phyloP scores from a whole-genome alignment of 805 yeast genomes.

The Wickerhamomyces hampshirensis region DNA sequence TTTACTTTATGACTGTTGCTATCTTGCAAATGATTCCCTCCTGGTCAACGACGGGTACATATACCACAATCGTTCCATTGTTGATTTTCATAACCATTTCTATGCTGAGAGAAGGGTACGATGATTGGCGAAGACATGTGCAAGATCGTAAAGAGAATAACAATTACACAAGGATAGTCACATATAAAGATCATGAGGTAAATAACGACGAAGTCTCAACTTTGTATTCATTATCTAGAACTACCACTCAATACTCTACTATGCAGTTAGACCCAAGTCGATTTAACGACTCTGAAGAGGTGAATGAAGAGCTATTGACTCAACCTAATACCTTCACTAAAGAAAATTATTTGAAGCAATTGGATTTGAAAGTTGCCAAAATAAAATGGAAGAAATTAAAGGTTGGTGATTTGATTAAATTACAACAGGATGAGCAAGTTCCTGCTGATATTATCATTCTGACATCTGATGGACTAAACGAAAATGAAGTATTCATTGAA shows the following conservation, averaged over 20 bases:
- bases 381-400: constrained; percentile 67
- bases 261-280: constrained; percentile 11
- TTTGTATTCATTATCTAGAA: constrained; percentile 1
- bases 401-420: constrained; percentile 82
- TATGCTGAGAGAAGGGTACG: constrained; percentile 88
- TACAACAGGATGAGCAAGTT: constrained; percentile 81
- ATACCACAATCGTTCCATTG: constrained; percentile 88
- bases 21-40: constrained; percentile 93
- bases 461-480: constrained; percentile 53
- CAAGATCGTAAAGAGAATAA: constrained; percentile 84
- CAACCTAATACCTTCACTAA: constrained; percentile 25
- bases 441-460: constrained; percentile 87
- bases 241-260: constrained; percentile 12
- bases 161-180: constrained; percentile 39
- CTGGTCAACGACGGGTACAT: constrained; percentile 96
- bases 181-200: constrained; percentile 18
- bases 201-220: constrained; percentile 2
- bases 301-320: constrained; percentile 5
- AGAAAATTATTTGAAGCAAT: constrained; percentile 22
- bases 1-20: constrained; percentile 85
- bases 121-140: constrained; percentile 82
- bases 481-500: constrained; percentile 70
- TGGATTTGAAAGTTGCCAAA: constrained; percentile 20
- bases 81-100: constrained; percentile 83
- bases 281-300: constrained; percentile 1